These are phyloP conservation scores for Cyberlindnera mycetangii DNA, from an alignment of 805 yeast genomes.

Conservation along the genomic window DNA sequence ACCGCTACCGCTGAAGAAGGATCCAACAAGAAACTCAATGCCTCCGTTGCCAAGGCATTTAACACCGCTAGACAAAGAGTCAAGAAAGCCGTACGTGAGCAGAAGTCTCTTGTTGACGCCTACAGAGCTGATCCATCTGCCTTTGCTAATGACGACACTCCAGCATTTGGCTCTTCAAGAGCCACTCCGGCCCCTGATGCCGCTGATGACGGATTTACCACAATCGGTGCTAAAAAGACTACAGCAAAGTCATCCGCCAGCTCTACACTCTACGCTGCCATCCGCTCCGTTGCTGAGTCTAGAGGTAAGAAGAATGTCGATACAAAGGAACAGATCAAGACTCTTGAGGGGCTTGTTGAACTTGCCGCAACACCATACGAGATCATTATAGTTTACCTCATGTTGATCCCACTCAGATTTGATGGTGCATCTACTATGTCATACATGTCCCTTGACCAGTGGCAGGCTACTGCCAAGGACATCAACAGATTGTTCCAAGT, in stretches of 20 bases:
- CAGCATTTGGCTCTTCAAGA: conserved; percentile 14
- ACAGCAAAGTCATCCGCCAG: conserved; percentile 25
- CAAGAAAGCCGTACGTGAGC: conserved; percentile 73
- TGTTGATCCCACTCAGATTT: conserved; percentile 83
- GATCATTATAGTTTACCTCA: conserved; percentile 69
- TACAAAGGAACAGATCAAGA: conserved; percentile 68
- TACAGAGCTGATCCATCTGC: conserved; percentile 69
- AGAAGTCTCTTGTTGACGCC: conserved; percentile 52
- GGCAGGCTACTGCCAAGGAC: conserved; percentile 71
- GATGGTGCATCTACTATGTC: conserved; percentile 68
- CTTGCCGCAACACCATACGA: conserved; percentile 65
- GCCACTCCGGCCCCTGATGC: conserved; percentile 30
- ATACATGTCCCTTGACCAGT: conserved; percentile 74
- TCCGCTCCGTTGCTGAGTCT: conserved; percentile 75
- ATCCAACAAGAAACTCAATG: conserved; percentile 67
- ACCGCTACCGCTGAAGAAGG: conserved; percentile 44
- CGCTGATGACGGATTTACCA: conserved; percentile 20
- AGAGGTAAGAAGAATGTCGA: conserved; percentile 97
- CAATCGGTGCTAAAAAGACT: conserved; percentile 21
- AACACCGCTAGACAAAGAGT: conserved; percentile 87
- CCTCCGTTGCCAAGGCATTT: conserved; percentile 79
- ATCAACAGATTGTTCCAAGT: conserved; percentile 59
- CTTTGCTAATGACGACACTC: conserved; percentile 53
- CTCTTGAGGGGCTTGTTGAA: conserved; percentile 57
- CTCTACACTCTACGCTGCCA: conserved; percentile 58